Evolutionary conservation across 306 rosid species (phyloP), one percentile per base, ranked within the genome.

Genomic region (Dryas alaskensis): DNA sequence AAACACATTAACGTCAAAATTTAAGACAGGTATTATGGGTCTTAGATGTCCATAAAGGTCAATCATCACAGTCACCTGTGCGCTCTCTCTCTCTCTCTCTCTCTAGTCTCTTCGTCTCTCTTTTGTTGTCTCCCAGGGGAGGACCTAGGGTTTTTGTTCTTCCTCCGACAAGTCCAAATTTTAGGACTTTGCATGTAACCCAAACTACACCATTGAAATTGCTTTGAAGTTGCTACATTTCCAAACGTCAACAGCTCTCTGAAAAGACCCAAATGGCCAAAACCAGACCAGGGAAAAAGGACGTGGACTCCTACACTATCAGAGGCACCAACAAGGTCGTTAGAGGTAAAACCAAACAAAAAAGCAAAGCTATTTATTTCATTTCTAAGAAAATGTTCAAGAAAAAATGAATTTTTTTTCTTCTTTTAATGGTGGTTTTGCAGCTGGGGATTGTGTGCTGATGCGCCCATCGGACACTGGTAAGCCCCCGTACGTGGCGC

Each of bases 311-410:
- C 4, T 93, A 89, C 81, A 91, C 93, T 40, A 89, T 93, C 83
- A 78, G 79, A 85, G 98, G 97, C 78, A 89, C 98, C 72, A 87
- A 81, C 93, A 93, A 93, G 79, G 64, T 93, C 74, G 93, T 93
- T 73, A 75, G 86, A 90, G 98, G 98, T 93, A 82, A 76, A 67
- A 10, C 12, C 39, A 12, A 25, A 9, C 4, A 1, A 60, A 14
- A 8, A 59, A 22, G 0, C 45, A 14, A 8, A 4, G 17, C 27
- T 52, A 51, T 69, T 3, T 13, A 3, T 5, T n/a, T 1, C 6
- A 8, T 43, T 10, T 68, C 7, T 22, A 6, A 7, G 9, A 59
- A 59, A 46, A 5, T 47, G 12, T 45, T 14, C 4, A 13, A 42
- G 25, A 11, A 22, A 4, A 17, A 60, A 68, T 10, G 45, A 1